These are phyloP conservation scores for Xerocomellus chrysenteron DNA, from an alignment of 768 basidiomycete species.

Conservation along the genomic window DNA sequence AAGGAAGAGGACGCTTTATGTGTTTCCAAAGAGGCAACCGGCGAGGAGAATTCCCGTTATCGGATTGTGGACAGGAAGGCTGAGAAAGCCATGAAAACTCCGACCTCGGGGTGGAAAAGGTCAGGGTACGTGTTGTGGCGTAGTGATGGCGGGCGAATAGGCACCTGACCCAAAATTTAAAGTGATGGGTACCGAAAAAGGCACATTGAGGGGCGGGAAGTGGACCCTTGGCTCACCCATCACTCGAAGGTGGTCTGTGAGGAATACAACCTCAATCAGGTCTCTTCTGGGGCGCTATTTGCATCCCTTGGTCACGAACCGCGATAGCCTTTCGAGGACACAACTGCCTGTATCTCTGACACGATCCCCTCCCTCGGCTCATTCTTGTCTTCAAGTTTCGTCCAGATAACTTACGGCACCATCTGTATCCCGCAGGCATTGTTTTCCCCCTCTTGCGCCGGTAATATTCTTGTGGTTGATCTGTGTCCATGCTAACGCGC, in stretches of 20 bases:
- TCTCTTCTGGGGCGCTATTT: slow-evolving; percentile 27
- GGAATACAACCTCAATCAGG: slow-evolving; percentile 18
- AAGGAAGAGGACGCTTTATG: slow-evolving; percentile 21
- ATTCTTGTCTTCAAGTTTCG: slow-evolving; percentile 7
- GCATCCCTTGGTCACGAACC: slow-evolving; percentile 14
- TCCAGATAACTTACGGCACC: slow-evolving; percentile 32
- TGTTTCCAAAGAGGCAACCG: slow-evolving; percentile 26
- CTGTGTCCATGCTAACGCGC: slow-evolving; percentile 39
- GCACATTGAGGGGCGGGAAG: slow-evolving; percentile 10
- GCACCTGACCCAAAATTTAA: slow-evolving; percentile 26
- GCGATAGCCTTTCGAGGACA: slow-evolving; percentile 37
- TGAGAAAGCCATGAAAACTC: slow-evolving; percentile 30
- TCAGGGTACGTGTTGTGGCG: slow-evolving; percentile 38
- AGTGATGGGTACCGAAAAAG: slow-evolving; percentile 20
- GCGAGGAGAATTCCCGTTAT: slow-evolving; percentile 36
- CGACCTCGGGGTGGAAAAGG: slow-evolving; percentile 23
- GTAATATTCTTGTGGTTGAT: slow-evolving; percentile 18
- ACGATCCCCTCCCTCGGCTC: slow-evolving; percentile 12
- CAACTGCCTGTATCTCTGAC: slow-evolving; percentile 25
- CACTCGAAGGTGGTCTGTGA: slow-evolving; percentile 26
- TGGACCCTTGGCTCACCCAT: slow-evolving; percentile 31
- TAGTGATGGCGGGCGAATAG: slow-evolving; percentile 35
- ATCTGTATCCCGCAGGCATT: slow-evolving; percentile 21
- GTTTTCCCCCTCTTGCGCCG: slow-evolving; percentile 35
- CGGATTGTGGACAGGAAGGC: slow-evolving; percentile 29